Evolutionary conservation across 2,329 filamentous ascomycete genomes (phyloP), one percentile per base, ranked within the genome.

Genomic region (Xylariaceae sp.): DNA sequence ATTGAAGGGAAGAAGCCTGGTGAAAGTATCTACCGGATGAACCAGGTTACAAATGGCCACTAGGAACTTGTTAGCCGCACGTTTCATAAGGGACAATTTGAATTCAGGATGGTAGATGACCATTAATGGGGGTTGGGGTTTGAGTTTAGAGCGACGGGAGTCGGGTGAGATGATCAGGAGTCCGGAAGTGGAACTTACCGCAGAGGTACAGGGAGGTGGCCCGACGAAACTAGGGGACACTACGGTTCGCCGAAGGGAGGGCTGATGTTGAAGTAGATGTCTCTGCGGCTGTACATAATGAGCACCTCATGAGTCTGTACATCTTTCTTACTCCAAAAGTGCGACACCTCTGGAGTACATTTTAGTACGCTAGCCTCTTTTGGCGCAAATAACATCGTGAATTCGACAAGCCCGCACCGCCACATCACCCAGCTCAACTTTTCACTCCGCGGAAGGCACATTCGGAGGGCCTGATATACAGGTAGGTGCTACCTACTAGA

Each of bases 101-200:
- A 37, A 37, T 51, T 29, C 51, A 59, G 48, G 53, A 59, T 54
- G 57, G 57, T 54, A 54, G 54, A 57, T 54, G 57, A 37, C 35
- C 35, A 57, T 54, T 51, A 42, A 54, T 54, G 54, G 53, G 49
- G 57, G 35, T 46, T 39, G 47, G 45, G 54, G 45, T 51, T 5
- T 5, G 32, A 8, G 32, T 6, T 6, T 7, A 37, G 35, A 37
- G 54, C 51, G 44, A 56, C 56, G 56, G 19, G 56, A 54, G 57
- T 56, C 39, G 7, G 51, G 50, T 50, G 56, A 56, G 54, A 56
- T 56, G 53, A 54, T 54, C 39, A 56, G 42, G 48, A 34, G 42
- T 39, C 8, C 32, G 8, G 32, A 34, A 8, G 32, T 8, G 8
- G 32, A 8, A 34, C 32, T 8, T 7, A 11, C 35, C 35, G 3